Evolutionary conservation across 148 eudicot species (phyloP).

Genomic region (Camellia lanceoleosa): DNA sequence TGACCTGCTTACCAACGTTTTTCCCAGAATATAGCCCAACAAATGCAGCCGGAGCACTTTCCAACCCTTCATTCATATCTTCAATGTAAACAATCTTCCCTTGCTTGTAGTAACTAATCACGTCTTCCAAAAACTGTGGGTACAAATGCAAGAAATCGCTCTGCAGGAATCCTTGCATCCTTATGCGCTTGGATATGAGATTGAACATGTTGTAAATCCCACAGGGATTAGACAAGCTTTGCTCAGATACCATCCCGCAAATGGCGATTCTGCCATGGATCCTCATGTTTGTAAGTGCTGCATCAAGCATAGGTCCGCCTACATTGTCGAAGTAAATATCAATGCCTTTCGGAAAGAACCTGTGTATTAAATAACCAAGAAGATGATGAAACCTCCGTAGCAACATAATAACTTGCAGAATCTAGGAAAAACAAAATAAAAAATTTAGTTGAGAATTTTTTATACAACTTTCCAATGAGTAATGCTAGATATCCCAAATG

Average conservation of each 20-base stretch:
- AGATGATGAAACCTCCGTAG: neutral
- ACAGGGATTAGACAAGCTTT: slow-evolving; percentile 34
- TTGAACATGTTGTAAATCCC: slow-evolving; percentile 54
- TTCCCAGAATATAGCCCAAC: slow-evolving; percentile 69
- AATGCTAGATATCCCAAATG: too few relatives aligned
- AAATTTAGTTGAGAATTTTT: too few relatives aligned
- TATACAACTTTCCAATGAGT: too few relatives aligned
- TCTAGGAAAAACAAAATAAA: too few relatives aligned
- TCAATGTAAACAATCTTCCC: slow-evolving; percentile 75
- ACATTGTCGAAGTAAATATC: slow-evolving; percentile 93
- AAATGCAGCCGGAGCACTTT: slow-evolving; percentile 68
- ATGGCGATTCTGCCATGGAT: slow-evolving; percentile 65
- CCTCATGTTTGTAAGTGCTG: slow-evolving; percentile 84
- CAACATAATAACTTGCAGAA: too few relatives aligned
- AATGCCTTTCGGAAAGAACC: slow-evolving; percentile 76
- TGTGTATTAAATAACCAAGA: slow-evolving; percentile 17
- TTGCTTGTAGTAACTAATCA: slow-evolving; percentile 45
- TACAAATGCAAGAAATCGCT: slow-evolving; percentile 64
- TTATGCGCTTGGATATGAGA: slow-evolving; percentile 49
- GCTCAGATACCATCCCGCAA: slow-evolving; percentile 81
- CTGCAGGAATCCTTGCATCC: slow-evolving; percentile 74
- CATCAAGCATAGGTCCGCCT: slow-evolving; percentile 87
- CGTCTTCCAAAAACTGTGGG: slow-evolving; percentile 54
- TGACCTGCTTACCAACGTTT: slow-evolving; percentile 77
- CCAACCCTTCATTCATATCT: slow-evolving; percentile 64